phyloP scores from a whole-genome alignment of 768 basidiomycete species.

The Phallus indusiatus region DNA sequence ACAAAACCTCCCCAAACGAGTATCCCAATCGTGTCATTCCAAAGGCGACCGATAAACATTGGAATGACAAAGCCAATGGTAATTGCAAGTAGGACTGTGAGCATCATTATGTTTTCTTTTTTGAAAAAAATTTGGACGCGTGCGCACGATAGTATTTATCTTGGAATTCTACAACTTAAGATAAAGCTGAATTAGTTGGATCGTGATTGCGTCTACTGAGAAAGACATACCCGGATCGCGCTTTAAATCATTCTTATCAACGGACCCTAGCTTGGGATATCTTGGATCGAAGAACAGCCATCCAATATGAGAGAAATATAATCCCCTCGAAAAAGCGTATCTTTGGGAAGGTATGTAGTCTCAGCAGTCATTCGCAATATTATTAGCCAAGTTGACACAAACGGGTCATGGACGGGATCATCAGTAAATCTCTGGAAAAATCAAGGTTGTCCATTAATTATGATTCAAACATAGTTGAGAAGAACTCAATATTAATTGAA shows the following conservation, averaged over 20 bases:
- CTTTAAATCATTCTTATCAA: slow-evolving; percentile 62
- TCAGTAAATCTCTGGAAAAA: slow-evolving; percentile 52
- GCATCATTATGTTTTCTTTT: neutral
- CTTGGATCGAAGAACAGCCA: slow-evolving; percentile 77
- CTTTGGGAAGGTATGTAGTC: slow-evolving; percentile 21
- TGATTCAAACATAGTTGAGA: no score
- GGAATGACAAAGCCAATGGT: slow-evolving; percentile 53
- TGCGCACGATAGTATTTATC: slow-evolving; percentile 53
- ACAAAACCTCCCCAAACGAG: slow-evolving; percentile 67
- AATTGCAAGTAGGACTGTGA: slow-evolving; percentile 51
- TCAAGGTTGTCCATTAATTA: no score
- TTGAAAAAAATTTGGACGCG: neutral
- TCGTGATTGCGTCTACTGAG: no score
- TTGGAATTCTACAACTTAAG: slow-evolving; percentile 56
- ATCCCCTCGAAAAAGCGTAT: slow-evolving; percentile 64
- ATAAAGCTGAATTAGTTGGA: no score
- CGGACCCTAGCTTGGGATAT: slow-evolving; percentile 50
- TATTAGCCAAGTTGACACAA: slow-evolving; percentile 15
- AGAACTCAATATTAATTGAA: neutral
- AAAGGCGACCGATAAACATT: slow-evolving; percentile 39
- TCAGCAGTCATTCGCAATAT: neutral
- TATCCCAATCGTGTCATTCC: slow-evolving; percentile 54
- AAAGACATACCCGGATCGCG: slow-evolving; percentile 48
- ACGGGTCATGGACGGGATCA: slow-evolving; percentile 61
- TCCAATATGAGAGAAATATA: slow-evolving; percentile 73